Evolutionary conservation across 2,329 filamentous ascomycete genomes (phyloP).

Genomic region (Fusarium verticillioides): DNA sequence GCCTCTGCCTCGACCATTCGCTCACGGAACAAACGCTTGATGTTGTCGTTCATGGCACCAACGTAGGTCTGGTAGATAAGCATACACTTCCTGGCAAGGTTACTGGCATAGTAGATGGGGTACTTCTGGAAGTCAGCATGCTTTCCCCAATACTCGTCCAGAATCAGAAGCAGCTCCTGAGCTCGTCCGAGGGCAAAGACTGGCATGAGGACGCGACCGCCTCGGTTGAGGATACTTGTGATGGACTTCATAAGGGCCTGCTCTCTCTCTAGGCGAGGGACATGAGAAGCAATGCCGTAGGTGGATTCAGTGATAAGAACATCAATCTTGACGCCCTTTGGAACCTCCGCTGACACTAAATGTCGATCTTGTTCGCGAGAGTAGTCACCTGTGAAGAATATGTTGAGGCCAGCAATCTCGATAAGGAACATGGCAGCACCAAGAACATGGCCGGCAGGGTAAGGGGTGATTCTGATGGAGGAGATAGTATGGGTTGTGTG

Average conservation of each 20-base stretch:
- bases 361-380: constrained; percentile 95
- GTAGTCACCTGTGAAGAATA: constrained; percentile 98
- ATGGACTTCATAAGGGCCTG: constrained; percentile 96
- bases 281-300: constrained; percentile 94
- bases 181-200: constrained; percentile 95
- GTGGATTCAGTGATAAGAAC: constrained; percentile 98
- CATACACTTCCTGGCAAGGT: constrained; percentile 96
- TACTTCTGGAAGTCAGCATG: constrained; percentile 89
- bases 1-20: constrained; percentile 91
- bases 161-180: constrained; percentile 91
- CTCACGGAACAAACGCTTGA: constrained; percentile 93
- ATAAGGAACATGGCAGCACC: constrained; percentile 98
- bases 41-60: constrained; percentile 98
- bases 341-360: constrained; percentile 92
- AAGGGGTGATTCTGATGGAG: constrained; percentile 95
- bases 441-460: constrained; percentile 96
- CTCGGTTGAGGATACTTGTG: constrained; percentile 88
- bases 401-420: constrained; percentile 95
- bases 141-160: constrained; percentile 96
- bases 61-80: constrained; percentile 98
- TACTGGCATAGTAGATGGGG: constrained; percentile 97
- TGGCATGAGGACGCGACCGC: constrained; percentile 91
- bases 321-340: constrained; percentile 89
- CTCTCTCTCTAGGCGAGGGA: constrained; percentile 90
- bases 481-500: constrained; percentile 98